Evolutionary conservation across 768 basidiomycete species (phyloP), one percentile per base, ranked within the genome.

Genomic region (Panellus pusillus): DNA sequence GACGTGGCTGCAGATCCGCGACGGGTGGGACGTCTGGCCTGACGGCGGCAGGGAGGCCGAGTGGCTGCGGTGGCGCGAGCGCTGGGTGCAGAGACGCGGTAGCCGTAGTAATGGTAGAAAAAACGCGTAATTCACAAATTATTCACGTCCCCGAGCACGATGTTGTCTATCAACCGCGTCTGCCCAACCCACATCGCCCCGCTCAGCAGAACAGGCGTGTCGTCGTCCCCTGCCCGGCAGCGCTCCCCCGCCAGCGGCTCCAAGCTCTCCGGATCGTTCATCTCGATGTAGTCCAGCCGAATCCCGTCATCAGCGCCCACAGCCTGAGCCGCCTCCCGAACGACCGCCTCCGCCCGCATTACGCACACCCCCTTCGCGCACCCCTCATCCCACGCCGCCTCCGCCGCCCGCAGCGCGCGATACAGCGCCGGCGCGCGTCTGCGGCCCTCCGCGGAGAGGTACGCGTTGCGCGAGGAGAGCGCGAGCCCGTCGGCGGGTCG

Each of bases 91-190:
- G 39, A 72, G 66, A 47, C 73, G 65, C 50, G 45, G 39, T 28
- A 56, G 58, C 52, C 19, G 17, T 13, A 38, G 20, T 12, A 55
- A 61, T 24, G 6, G 24, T 3, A 35, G 14, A 3, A 14, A 8
- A 11, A 35, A n/a, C n/a, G n/a, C n/a, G n/a, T n/a, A n/a, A n/a
- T 35, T 44, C 57, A 63, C 38, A 81, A 48, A 18, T 58, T 67
- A 40, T 57, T 65, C 9, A 63, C 56, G 61, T 82, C 74, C 9
- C 85, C 93, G 1, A 97, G 68, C 39, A 97, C 73, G 47, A 97
- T 69, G 67, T 98, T 99, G 70, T 99, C 96, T 39, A 99, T 98
- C 61, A 99, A 68, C 60, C 95, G 79, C 37, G 94, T 98, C 66
- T 78, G 80, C 37, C 91, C 92, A 2, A 95, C 81, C 80, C 87